Conservation (phyloP, 768 basidiomycete genomes). For the Tylopilus felleus region DNA sequence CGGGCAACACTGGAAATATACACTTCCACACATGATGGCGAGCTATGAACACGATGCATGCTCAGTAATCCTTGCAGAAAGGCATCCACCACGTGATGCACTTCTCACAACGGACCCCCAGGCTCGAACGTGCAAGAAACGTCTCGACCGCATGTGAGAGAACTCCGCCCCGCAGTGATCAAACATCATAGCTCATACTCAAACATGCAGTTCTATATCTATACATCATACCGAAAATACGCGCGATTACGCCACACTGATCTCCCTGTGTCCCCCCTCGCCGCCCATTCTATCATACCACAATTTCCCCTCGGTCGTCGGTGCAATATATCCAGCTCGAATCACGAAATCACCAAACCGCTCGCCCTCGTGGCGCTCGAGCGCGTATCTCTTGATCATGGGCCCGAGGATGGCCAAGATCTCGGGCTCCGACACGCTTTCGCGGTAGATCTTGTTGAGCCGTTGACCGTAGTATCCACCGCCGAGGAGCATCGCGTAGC, state of each 20-base stretch:
- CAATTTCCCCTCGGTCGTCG: conserved; percentile 75
- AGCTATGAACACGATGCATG: too few species aligned
- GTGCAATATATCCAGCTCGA: conserved; percentile 84
- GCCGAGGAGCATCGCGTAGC: conserved; percentile 92
- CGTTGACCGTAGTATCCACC: conserved; percentile 94
- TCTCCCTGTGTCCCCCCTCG: conserved; percentile 55
- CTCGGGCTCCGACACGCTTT: conserved; percentile 86
- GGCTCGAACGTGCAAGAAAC: too few species aligned
- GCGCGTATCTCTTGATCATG: conserved; percentile 93
- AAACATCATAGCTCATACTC: background rate
- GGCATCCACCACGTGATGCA: too few species aligned
- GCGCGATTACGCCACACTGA: conserved; percentile 10
- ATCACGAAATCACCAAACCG: conserved; percentile 96
- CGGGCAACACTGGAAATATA: too few species aligned
- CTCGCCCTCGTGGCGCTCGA: conserved; percentile 84
- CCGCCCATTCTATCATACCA: conserved; percentile 89
- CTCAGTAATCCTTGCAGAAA: too few species aligned
- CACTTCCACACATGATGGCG: too few species aligned
- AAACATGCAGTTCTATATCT: background rate
- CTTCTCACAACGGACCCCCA: too few species aligned
- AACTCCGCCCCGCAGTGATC: too few species aligned
- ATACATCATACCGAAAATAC: background rate
- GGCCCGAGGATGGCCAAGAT: conserved; percentile 85
- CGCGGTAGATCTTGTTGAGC: conserved; percentile 94
- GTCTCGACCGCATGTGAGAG: too few species aligned